These are phyloP conservation scores for Murraya paniculata DNA, from an alignment of 345 rosid genomes.

Conservation along the genomic window DNA sequence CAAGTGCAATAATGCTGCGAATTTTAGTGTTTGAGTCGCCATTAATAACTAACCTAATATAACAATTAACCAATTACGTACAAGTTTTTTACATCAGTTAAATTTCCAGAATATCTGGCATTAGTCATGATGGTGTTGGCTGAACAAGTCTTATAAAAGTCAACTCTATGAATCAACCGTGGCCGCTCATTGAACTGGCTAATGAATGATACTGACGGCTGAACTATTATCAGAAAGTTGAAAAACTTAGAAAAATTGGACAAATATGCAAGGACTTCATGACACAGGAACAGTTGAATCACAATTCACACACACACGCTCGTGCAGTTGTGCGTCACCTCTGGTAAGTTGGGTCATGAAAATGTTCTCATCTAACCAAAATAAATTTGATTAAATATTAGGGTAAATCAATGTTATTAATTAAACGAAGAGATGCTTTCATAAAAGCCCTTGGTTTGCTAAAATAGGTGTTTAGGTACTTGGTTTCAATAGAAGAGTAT, in stretches of 20 bases:
- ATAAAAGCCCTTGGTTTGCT: neutral
- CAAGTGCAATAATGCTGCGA: fast-evolving
- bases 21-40: too few species aligned
- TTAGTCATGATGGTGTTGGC: neutral
- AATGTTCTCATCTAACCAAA: neutral
- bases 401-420: neutral
- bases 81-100: too few species aligned
- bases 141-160: neutral
- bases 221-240: neutral
- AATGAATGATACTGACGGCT: neutral
- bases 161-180: neutral
- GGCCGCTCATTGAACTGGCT: neutral
- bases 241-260: neutral
- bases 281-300: neutral
- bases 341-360: neutral
- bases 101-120: too few species aligned
- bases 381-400: neutral
- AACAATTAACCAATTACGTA: too few species aligned
- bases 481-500: too few species aligned
- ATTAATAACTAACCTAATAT: too few species aligned
- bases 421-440: neutral
- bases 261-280: neutral
- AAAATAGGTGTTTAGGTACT: neutral
- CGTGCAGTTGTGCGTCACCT: neutral
- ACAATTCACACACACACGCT: neutral